Conservation (phyloP, 257 asterid species). For the Leptodermis oblonga region DNA sequence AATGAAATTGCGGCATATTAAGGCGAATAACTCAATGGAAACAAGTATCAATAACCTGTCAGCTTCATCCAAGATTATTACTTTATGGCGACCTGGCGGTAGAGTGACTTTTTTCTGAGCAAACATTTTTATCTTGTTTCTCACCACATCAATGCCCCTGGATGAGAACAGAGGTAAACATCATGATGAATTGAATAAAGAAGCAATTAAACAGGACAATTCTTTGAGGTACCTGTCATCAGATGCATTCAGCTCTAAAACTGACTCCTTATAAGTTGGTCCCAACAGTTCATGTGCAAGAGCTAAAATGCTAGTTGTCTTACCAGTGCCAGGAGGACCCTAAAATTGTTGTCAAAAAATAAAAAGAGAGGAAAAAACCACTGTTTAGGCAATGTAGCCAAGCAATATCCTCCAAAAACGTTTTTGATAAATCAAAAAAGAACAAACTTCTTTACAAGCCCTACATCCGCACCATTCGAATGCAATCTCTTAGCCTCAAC, state of each 20-base stretch:
- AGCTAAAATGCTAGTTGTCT: slow-evolving; percentile 90
- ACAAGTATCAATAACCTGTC: slow-evolving; percentile 63
- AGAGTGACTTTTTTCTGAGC: slow-evolving; percentile 93
- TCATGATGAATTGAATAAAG: background rate
- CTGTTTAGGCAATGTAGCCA: background rate
- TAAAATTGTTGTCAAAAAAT: slow-evolving; percentile 14
- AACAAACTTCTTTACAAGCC: background rate
- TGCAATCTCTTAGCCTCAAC: background rate
- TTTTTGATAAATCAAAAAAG: background rate
- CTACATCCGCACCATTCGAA: background rate
- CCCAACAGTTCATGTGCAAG: slow-evolving; percentile 97
- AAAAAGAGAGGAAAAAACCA: background rate
- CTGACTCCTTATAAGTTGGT: slow-evolving; percentile 82
- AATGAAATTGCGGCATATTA: background rate
- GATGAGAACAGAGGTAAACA: slow-evolving; percentile 8
- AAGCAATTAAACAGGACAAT: background rate
- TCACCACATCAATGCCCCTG: slow-evolving; percentile 96
- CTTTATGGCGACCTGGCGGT: slow-evolving; percentile 88
- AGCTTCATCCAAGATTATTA: slow-evolving; percentile 90
- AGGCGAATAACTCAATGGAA: background rate
- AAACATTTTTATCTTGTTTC: slow-evolving; percentile 98
- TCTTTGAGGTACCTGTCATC: slow-evolving; percentile 67
- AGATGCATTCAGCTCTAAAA: slow-evolving; percentile 91
- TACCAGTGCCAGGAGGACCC: slow-evolving; percentile 99
- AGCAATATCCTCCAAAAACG: background rate